These are phyloP conservation scores for Ganoderma boninense DNA, from an alignment of 1,284 basidiomycete species.

Conservation along the genomic window DNA sequence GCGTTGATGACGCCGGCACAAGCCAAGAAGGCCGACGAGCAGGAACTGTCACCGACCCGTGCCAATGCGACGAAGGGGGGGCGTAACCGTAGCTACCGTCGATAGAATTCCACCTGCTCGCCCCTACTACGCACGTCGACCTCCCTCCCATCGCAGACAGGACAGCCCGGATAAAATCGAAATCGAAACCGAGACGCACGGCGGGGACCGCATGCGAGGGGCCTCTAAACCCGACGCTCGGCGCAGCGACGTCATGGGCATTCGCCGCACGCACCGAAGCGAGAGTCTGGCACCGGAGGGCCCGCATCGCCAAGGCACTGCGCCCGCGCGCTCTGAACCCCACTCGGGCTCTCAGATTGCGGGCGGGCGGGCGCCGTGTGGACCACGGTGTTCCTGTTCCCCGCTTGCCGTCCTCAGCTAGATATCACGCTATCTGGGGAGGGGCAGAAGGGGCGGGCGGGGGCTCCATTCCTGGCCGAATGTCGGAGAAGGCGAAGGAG, in stretches of 20 bases:
- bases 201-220: background rate
- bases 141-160: background rate
- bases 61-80: background rate
- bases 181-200: background rate
- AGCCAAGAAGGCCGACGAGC: background rate
- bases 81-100: background rate
- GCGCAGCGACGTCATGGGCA: slow-evolving; percentile 2
- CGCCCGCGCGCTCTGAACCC: background rate
- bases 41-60: background rate
- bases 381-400: background rate
- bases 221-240: background rate
- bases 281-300: slow-evolving; percentile 6
- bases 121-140: background rate
- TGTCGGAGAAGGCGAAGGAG: background rate
- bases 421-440: background rate
- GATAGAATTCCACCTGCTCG: background rate
- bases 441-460: too few species aligned
- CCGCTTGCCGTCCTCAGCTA: background rate
- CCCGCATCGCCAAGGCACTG: slow-evolving; percentile 1
- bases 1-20: background rate
- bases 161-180: background rate
- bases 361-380: background rate
- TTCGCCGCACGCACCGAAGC: slow-evolving; percentile 5
- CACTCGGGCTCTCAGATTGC: too few species aligned
- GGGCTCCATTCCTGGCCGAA: background rate